Base-by-base conservation (phyloP, 257 asterid genomes). In the Solanum clarkiae region DNA sequence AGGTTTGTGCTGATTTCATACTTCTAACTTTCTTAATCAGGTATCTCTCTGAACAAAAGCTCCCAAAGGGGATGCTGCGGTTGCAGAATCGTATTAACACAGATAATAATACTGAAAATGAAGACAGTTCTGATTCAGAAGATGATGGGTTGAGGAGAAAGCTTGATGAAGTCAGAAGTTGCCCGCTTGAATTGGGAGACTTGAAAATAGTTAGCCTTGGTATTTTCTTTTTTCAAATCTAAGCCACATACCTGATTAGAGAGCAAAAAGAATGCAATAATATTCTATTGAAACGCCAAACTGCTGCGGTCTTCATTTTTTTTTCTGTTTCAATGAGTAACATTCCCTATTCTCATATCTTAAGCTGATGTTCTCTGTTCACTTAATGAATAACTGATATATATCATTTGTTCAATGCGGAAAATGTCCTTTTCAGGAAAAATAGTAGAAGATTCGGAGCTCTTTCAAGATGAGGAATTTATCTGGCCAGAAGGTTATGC, bases 401-500 rank as follows among this genome's bases (percentile, higher is more conserved):
- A 10, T 59, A 53, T 80, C 69, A 65, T 51, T 80, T 77, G 56
- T 17, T 47, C 60, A 59, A 82, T 86, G 86, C 82, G 69, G 89
- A 71, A 75, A 70, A 77, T 85, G 88, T 79, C 86, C 82, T 63
- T 18, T 91, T 89, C 95, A 95, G 99, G 99, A 88, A 93, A 90
- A 87, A 89, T 94, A 84, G 97, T 93, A 85, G 91, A 86, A 82
- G 98, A 94, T 91, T 71, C 97, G 0, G 85, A 84, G 47, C 88
- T 90, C 89, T 94, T 95, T 90, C 97, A 87, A 80, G 92, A 94
- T 86, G 99, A 93, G 86, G 92, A 84, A 87, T 93, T 60, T 88
- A 92, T 92, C 79, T 95, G 97, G 97, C 97, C 98, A 5, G 99
- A 92, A 85, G 99, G 99, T 42, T 95, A 95, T 88, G 92, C 94